Evolutionary conservation across 2,329 filamentous ascomycete genomes (phyloP), one percentile per base, ranked within the genome.

Genomic region (Alternaria conjuncta): DNA sequence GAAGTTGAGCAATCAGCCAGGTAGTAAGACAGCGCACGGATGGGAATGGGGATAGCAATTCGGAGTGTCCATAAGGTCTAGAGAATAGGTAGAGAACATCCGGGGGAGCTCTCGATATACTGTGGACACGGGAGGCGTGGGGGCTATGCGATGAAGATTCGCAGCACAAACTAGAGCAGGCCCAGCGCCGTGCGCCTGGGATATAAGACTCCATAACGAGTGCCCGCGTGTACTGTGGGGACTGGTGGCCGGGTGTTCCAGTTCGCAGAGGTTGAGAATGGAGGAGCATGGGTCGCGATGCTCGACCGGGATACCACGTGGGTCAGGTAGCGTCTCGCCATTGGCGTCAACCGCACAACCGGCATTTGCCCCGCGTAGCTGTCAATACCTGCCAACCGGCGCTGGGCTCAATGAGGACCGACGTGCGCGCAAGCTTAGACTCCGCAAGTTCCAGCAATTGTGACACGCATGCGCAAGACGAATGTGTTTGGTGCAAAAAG

Each of bases 171-270:
- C 57, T 63, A 67, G 65, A 57, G 61, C 57, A 55, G 57, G 62
- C 57, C 69, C 71, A 66, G 61, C 60, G 67, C 71, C 71, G 71
- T 68, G 70, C 71, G 58, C 67, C 54, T 62, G 70, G 70, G 71
- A 60, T 66, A 61, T 26, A 57, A 41, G 55, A 62, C 53, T 50
- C 50, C 67, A 71, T 71, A 50, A 25, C 65, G 60, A 49, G 18
- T 36, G 32, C 32, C 32, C 15, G 32, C 32, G 15, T 43, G 43
- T 28, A 20, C 49, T 61, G 64, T 67, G 68, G 63, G 59, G 54
- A 44, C 50, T 11, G 60, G 56, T 64, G 69, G 67, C 61, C 56
- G 60, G 57, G 63, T 65, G 58, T 47, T 65, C 61, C 58, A 66
- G 47, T 62, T 61, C 20, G 60, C 57, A 63, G 55, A 68, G 65